A percentile compares a stretch with the other conserved stretches of the same genome.
Conservation (phyloP, 106 monocot species). For the Acanthochlamys bracteata region DNA sequence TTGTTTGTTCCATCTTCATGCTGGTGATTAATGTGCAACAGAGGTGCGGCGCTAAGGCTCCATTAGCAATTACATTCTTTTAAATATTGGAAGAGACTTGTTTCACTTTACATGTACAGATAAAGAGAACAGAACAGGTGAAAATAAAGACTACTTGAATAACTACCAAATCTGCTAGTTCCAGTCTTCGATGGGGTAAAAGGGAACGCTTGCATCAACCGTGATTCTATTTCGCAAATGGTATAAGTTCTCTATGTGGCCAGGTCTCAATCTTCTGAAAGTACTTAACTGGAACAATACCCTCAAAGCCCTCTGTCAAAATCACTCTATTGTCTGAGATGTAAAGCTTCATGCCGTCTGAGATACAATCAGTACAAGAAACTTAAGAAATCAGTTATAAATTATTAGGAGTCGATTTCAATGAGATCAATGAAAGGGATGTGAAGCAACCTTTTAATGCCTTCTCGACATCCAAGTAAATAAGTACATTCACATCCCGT, state of each 20-base stretch:
- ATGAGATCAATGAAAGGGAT: not conserved
- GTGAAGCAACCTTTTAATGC: slow-evolving; percentile 61
- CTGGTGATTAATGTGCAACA: too few relatives aligned
- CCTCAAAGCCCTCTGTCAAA: slow-evolving; percentile 92
- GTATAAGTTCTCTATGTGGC: slow-evolving; percentile 59
- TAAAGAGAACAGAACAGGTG: too few relatives aligned
- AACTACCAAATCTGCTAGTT: too few relatives aligned
- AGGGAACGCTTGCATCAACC: too few relatives aligned
- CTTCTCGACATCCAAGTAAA: slow-evolving; percentile 75
- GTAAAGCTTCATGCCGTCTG: slow-evolving; percentile 93
- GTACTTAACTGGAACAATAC: slow-evolving; percentile 63
- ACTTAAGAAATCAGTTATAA: not conserved
- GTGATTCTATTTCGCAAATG: slow-evolving; percentile 25
- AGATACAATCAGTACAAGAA: not conserved
- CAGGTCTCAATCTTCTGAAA: slow-evolving; percentile 92
- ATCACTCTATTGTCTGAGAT: slow-evolving; percentile 90
- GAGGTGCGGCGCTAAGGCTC: too few relatives aligned
- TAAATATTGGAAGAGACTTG: too few relatives aligned
- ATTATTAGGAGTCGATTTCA: not conserved
- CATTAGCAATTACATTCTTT: too few relatives aligned
- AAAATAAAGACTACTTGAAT: too few relatives aligned
- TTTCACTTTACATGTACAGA: too few relatives aligned
- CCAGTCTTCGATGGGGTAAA: too few relatives aligned
- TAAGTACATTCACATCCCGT: slow-evolving; percentile 58
- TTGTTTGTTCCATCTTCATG: too few relatives aligned